phyloP scores from a whole-genome alignment of 1,139 yeast genomes.

The Kodamaea sp. region DNA sequence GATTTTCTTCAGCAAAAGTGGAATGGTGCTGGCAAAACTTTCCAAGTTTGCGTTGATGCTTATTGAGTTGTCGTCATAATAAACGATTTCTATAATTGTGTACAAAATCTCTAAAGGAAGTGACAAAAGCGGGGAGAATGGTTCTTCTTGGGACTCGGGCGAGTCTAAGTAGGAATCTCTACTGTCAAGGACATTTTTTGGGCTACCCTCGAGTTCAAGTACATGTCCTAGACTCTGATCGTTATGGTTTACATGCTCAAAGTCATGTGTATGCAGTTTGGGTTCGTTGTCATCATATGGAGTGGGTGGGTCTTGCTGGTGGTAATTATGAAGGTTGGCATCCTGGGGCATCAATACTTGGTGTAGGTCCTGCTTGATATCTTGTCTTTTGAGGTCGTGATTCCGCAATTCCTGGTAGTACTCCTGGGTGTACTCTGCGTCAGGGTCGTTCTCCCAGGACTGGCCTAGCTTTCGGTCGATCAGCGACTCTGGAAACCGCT shows the following conservation, averaged over 20 bases:
- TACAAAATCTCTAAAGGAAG: constrained; percentile 47
- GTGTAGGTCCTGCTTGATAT: background rate
- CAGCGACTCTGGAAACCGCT: constrained; percentile 10
- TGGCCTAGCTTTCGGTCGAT: constrained; percentile 1
- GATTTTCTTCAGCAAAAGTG: constrained; percentile 38
- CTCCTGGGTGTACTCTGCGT: background rate
- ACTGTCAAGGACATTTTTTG: background rate
- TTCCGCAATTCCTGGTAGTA: background rate
- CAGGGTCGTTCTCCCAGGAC: background rate
- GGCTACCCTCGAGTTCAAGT: background rate
- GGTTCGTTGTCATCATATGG: background rate
- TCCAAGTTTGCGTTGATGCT: constrained; percentile 47
- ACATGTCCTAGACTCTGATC: background rate
- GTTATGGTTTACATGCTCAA: background rate
- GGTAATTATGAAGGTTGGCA: background rate
- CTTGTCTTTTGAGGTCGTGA: background rate
- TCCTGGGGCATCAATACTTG: background rate
- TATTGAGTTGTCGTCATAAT: constrained; percentile 39
- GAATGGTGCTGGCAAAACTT: constrained; percentile 42
- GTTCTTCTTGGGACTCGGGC: constrained; percentile 7
- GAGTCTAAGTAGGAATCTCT: background rate
- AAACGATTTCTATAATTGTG: constrained; percentile 45
- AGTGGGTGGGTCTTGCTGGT: background rate
- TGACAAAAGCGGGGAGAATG: constrained; percentile 29
- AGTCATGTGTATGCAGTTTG: background rate